Percentiles rank a stretch among this genome's conserved stretches.
These are phyloP conservation scores for Candida maltosa DNA, from an alignment of 805 yeast genomes.

Conservation along the genomic window DNA sequence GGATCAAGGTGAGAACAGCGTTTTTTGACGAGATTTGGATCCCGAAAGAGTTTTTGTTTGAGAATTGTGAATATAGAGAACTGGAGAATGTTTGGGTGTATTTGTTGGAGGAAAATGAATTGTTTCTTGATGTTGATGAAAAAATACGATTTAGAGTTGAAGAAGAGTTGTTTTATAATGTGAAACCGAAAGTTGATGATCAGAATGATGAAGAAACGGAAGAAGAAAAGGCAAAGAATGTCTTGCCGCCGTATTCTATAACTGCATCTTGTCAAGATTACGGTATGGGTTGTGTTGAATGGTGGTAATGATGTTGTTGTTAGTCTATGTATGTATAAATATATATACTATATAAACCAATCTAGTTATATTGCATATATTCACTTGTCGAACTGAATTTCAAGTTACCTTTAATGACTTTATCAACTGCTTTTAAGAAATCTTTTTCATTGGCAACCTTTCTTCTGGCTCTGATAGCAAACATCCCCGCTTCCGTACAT, in stretches of 20 bases:
- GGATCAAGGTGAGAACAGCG: conserved; percentile 79
- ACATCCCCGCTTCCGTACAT: conserved; percentile 99
- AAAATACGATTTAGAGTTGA: conserved; percentile 89
- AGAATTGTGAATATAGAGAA: conserved; percentile 61
- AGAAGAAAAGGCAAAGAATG: conserved; percentile 32
- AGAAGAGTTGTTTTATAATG: conserved; percentile 79
- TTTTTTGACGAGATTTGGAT: conserved; percentile 91
- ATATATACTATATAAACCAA: background rate
- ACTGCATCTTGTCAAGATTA: conserved; percentile 91
- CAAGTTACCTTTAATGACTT: conserved; percentile 97
- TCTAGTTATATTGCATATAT: conserved; percentile 94
- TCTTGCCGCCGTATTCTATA: conserved; percentile 77
- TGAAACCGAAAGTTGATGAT: conserved; percentile 72
- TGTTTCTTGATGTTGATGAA: conserved; percentile 87
- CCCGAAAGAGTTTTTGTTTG: conserved; percentile 80
- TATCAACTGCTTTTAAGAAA: conserved; percentile 94
- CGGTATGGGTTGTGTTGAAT: conserved; percentile 93
- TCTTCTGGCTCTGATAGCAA: conserved; percentile 96
- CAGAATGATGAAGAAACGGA: conserved; percentile 53
- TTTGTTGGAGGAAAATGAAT: conserved; percentile 71
- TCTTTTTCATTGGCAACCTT: conserved; percentile 98
- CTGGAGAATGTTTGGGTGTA: conserved; percentile 96
- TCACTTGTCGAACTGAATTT: conserved; percentile 95
- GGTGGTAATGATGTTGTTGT: conserved; percentile 61
- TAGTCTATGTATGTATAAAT: background rate